Evolutionary conservation across 2,329 filamentous ascomycete species (phyloP).

Genomic region (Penicillium hesseltinei): DNA sequence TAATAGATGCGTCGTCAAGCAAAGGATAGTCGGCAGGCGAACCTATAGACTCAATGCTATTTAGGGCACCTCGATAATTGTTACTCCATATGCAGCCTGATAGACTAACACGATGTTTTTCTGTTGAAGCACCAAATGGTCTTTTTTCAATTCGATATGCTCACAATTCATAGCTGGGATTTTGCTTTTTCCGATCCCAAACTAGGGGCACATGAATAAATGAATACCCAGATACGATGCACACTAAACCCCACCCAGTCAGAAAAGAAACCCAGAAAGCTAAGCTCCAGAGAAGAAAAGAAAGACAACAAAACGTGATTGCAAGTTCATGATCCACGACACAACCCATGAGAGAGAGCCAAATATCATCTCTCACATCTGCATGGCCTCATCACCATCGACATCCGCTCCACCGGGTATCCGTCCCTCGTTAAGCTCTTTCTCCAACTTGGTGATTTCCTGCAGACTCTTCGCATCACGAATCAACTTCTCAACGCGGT

Average conservation of each 20-base stretch:
- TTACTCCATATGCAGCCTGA: not conserved
- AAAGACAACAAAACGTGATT: conserved; percentile 11
- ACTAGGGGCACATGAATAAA: conserved; percentile 4
- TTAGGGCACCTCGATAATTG: not conserved
- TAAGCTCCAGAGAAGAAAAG: conserved; percentile 13
- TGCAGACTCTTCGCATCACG: conserved; percentile 82
- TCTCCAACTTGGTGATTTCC: conserved; percentile 87
- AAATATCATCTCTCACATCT: conserved; percentile 29
- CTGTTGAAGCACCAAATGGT: conserved; percentile 6
- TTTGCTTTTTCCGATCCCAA: not conserved
- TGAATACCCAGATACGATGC: conserved; percentile 12
- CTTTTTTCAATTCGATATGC: conserved; percentile 1
- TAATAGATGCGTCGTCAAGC: not conserved
- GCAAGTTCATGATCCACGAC: conserved; percentile 12
- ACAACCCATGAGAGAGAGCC: not conserved
- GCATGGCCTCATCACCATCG: conserved; percentile 37
- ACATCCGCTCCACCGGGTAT: conserved; percentile 64
- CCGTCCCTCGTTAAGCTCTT: conserved; percentile 84
- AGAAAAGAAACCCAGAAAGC: conserved; percentile 9
- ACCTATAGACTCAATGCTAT: not conserved
- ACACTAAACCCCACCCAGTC: conserved; percentile 15
- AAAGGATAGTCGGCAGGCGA: too few relatives aligned
- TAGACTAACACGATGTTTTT: conserved; percentile 9
- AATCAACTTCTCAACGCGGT: conserved; percentile 81
- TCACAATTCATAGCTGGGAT: not conserved